Conservation (phyloP, 1,139 yeast species). For the Candida mesenterica region DNA sequence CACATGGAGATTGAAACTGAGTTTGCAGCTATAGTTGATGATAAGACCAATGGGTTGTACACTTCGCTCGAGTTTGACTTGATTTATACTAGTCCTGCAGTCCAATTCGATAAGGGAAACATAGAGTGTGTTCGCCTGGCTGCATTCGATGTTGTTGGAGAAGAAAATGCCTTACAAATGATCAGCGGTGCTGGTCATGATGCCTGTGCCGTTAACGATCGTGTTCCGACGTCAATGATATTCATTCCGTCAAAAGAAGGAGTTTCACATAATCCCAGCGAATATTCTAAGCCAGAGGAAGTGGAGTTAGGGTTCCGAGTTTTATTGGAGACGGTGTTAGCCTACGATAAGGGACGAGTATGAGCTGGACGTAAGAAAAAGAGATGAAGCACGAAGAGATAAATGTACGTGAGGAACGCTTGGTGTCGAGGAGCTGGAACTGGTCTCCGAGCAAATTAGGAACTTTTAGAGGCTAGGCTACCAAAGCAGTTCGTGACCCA, state of each 20-base stretch:
- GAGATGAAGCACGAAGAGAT: too few species aligned
- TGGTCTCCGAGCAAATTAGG: too few species aligned
- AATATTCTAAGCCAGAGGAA: slow-evolving; percentile 62
- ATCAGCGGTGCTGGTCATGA: slow-evolving; percentile 77
- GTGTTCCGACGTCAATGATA: slow-evolving; percentile 71
- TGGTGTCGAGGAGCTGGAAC: too few species aligned
- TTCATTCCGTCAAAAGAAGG: slow-evolving; percentile 72
- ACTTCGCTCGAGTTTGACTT: slow-evolving; percentile 38
- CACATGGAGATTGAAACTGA: slow-evolving; percentile 37
- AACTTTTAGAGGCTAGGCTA: too few species aligned
- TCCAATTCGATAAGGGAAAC: slow-evolving; percentile 51
- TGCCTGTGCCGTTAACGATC: slow-evolving; percentile 55
- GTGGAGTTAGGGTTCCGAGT: slow-evolving; percentile 59
- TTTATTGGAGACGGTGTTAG: slow-evolving; percentile 55
- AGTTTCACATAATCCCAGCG: slow-evolving; percentile 67
- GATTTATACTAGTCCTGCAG: slow-evolving; percentile 51
- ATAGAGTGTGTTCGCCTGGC: slow-evolving; percentile 50
- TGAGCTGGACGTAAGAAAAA: too few species aligned
- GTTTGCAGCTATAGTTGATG: slow-evolving; percentile 33
- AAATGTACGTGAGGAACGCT: too few species aligned
- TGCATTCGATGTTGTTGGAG: slow-evolving; percentile 50
- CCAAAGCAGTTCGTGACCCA: too few species aligned
- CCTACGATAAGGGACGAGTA: slow-evolving; percentile 39
- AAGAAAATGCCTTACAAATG: slow-evolving; percentile 41
- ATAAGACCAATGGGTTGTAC: slow-evolving; percentile 15